Conservation (phyloP, 2,329 filamentous ascomycete species). For the Huntiella moniliformis region DNA sequence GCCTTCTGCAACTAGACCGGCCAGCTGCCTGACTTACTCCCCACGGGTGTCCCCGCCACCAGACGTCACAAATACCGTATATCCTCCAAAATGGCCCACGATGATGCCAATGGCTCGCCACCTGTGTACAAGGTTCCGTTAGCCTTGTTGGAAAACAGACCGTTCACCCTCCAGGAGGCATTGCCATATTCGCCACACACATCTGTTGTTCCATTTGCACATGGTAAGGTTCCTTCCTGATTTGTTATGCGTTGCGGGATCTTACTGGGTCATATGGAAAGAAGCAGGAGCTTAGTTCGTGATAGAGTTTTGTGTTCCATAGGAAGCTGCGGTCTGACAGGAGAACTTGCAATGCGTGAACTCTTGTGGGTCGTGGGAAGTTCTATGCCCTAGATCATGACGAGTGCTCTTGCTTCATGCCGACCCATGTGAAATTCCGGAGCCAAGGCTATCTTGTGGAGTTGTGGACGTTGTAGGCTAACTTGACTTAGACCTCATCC, state of each 20-base stretch:
- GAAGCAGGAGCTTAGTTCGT: too few species aligned
- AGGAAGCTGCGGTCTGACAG: not conserved
- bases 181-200: constrained; percentile 69
- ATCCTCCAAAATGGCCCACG: constrained; percentile 3
- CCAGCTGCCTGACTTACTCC: too few species aligned
- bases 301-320: not conserved
- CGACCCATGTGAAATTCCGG: too few species aligned
- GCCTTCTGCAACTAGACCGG: too few species aligned
- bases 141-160: constrained; percentile 16
- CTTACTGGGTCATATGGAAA: too few species aligned
- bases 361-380: too few species aligned
- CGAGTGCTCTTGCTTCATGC: not conserved
- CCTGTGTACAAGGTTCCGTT: constrained; percentile 7
- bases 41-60: too few species aligned
- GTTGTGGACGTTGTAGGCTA: too few species aligned
- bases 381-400: not conserved
- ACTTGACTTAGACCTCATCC: constrained; percentile 37
- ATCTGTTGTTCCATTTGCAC: constrained; percentile 60
- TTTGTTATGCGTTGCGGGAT: too few species aligned
- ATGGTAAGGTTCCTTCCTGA: constrained; percentile 30
- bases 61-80: too few species aligned
- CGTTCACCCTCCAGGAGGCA: constrained; percentile 53
- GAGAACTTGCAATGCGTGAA: too few species aligned
- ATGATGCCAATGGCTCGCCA: constrained; percentile 7
- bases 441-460: too few species aligned